These are phyloP conservation scores for Knoxdaviesia capensis DNA, from an alignment of 2,329 filamentous ascomycete species.

Conservation along the genomic window DNA sequence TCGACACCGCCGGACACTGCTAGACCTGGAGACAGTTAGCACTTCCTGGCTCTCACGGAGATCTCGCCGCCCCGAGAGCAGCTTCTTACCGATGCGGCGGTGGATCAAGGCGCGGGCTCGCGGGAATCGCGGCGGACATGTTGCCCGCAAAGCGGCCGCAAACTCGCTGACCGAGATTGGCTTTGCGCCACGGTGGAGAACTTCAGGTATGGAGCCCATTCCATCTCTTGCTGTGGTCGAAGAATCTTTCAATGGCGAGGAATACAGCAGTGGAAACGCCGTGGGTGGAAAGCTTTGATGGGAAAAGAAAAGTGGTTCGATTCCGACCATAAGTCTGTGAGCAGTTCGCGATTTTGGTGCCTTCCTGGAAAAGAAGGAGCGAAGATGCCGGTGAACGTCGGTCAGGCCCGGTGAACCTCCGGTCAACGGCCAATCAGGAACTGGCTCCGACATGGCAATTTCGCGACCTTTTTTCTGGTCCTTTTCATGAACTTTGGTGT, in stretches of 20 bases:
- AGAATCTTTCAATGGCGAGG: conserved; percentile 11
- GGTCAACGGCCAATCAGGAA: no score
- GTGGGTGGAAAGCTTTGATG: conserved; percentile 20
- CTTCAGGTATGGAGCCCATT: conserved; percentile 13
- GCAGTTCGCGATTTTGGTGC: background rate
- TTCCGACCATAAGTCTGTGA: background rate
- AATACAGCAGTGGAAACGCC: conserved; percentile 25
- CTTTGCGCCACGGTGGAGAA: conserved; percentile 17
- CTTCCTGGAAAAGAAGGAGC: background rate
- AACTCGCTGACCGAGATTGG: conserved; percentile 12
- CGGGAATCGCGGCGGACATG: conserved; percentile 1
- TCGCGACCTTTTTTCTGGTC: no score
- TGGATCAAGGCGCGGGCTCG: background rate
- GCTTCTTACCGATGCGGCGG: conserved; percentile 1
- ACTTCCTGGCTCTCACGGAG: no score
- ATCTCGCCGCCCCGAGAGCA: background rate
- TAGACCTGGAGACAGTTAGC: conserved; percentile 27
- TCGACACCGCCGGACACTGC: conserved; percentile 87
- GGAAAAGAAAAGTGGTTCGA: background rate
- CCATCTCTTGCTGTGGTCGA: background rate
- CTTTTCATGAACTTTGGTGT: no score
- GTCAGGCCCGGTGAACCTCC: no score
- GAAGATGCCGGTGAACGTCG: no score
- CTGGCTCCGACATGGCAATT: no score
- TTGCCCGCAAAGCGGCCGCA: conserved; percentile 1